Evolutionary conservation across 371 early-diverging fungal species (phyloP).

Genomic region (Rhizopus arrhizus): DNA sequence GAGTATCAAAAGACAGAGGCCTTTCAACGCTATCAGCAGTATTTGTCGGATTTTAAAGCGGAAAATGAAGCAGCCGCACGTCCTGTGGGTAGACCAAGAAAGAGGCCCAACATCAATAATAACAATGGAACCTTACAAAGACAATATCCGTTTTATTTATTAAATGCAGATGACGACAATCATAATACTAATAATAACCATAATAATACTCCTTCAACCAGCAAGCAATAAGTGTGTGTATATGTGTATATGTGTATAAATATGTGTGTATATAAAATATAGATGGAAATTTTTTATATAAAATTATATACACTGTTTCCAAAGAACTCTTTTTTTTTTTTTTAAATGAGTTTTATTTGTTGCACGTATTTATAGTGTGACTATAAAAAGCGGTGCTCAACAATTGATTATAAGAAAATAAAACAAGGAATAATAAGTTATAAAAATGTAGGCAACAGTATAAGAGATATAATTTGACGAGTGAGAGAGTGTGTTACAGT

Average conservation of each 20-base stretch:
- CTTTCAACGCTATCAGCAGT: slow-evolving; percentile 48
- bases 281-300: not conserved
- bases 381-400: too few species aligned
- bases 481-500: not conserved
- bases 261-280: slow-evolving; percentile 2
- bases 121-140: slow-evolving; percentile 10
- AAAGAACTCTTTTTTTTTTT: not conserved
- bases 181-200: not conserved
- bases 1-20: slow-evolving; percentile 48
- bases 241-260: not conserved
- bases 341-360: too few species aligned
- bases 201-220: slow-evolving; percentile 3
- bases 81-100: slow-evolving; percentile 42
- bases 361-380: too few species aligned
- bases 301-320: not conserved
- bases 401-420: too few species aligned
- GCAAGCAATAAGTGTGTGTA: slow-evolving; percentile 1
- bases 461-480: not conserved
- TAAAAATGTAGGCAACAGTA: too few species aligned
- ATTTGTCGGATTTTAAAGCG: slow-evolving; percentile 43
- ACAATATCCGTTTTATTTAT: slow-evolving; percentile 31
- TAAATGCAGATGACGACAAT: slow-evolving; percentile 20
- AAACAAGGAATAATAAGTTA: too few species aligned
- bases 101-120: slow-evolving; percentile 16
- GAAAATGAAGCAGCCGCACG: slow-evolving; percentile 52